These are phyloP conservation scores for Kodamaea laetipori DNA, from an alignment of 805 yeast species.

Conservation along the genomic window DNA sequence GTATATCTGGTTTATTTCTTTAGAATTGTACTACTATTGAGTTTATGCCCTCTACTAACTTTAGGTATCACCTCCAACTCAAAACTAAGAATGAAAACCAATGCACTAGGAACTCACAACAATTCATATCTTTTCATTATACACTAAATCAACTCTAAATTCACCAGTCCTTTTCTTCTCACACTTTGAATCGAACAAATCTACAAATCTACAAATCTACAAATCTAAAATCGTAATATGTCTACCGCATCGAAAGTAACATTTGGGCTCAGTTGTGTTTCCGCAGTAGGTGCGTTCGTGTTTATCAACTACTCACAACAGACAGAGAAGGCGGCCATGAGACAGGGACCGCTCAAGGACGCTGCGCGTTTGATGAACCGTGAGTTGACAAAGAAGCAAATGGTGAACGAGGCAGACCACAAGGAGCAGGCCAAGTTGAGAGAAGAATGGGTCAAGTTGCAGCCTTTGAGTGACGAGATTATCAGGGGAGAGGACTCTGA, in stretches of 20 bases:
- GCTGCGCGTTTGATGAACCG: constrained; percentile 60
- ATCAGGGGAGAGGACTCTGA: constrained; percentile 32
- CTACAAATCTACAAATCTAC: neutral
- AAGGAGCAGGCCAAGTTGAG: constrained; percentile 61
- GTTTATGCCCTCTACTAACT: too few relatives aligned
- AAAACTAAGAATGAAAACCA: too few relatives aligned
- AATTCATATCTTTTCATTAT: too few relatives aligned
- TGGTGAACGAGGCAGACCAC: constrained; percentile 64
- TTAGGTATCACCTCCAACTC: too few relatives aligned
- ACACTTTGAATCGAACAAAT: neutral
- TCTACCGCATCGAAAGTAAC: constrained; percentile 81
- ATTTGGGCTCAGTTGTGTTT: constrained; percentile 55
- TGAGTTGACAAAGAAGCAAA: constrained; percentile 44
- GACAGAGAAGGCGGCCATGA: constrained; percentile 67
- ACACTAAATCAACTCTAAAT: too few relatives aligned
- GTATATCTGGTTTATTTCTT: too few relatives aligned
- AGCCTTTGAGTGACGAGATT: constrained; percentile 53
- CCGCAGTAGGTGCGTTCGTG: constrained; percentile 60
- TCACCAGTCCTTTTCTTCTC: neutral
- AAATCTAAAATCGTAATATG: constrained; percentile 50
- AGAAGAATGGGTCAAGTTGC: constrained; percentile 56
- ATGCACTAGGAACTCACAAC: too few relatives aligned
- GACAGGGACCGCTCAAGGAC: constrained; percentile 85
- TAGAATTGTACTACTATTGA: too few relatives aligned
- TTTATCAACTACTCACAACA: constrained; percentile 74